Conservation (phyloP, 2,329 filamentous ascomycete species). For the Cytospora piceae region DNA sequence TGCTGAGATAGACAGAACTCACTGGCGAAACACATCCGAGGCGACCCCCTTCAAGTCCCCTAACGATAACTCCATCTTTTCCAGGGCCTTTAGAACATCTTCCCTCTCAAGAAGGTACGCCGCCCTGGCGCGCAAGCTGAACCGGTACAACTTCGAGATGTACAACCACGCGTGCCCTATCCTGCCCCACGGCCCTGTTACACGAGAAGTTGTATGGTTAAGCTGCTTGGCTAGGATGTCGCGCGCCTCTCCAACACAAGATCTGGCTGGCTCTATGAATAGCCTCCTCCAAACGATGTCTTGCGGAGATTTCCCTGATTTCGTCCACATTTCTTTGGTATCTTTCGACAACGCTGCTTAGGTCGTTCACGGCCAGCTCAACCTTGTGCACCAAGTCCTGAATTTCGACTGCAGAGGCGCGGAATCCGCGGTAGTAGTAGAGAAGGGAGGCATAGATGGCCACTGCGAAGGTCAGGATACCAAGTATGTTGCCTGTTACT, state of each 20-base stretch:
- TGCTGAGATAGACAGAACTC: neutral
- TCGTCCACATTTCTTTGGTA: too few species aligned
- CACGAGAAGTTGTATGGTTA: too few species aligned
- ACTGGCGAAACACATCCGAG: neutral
- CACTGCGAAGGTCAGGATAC: slow-evolving; percentile 9
- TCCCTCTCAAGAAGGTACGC: neutral
- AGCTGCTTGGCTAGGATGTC: too few species aligned
- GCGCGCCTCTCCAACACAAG: neutral
- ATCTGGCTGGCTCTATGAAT: neutral
- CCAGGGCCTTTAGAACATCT: neutral
- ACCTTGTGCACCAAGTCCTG: neutral
- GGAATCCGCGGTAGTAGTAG: slow-evolving; percentile 3
- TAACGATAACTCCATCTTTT: neutral
- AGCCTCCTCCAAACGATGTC: too few species aligned
- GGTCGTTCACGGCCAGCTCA: neutral
- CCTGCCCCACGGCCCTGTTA: too few species aligned
- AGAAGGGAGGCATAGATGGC: neutral
- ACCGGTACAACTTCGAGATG: too few species aligned
- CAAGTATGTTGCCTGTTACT: neutral
- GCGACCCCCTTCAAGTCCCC: neutral
- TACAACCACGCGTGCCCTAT: too few species aligned
- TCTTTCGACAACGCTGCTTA: neutral
- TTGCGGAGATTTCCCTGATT: too few species aligned
- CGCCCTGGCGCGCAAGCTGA: neutral
- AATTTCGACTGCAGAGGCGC: neutral